Evolutionary conservation across 208 protist species (phyloP), one percentile per base, ranked within the genome.

Genomic region (Jaenimonas drosophilae): DNA sequence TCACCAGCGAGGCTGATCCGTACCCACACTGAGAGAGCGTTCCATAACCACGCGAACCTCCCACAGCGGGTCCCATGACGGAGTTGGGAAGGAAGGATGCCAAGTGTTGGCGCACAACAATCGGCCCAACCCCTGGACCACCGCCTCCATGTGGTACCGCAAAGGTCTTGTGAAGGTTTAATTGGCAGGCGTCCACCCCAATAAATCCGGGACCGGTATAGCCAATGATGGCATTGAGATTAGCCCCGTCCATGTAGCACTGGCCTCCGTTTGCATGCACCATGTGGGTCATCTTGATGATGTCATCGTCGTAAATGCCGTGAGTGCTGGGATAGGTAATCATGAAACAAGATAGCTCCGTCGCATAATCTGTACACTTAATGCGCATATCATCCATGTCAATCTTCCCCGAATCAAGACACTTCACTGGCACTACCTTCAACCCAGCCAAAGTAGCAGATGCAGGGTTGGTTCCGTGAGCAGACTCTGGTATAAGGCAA

Each of bases 161-260:
- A 75, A 99, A 98, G n/a, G 97, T 99, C 78, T 99, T 99, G 88
- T 99, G 97, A 26, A 99, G 73, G 76, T 99, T 99, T 28, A 99
- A 74, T 58, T 99, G 97, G 67, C 94, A 98, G 16, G 98, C 97
- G 63, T 99, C 97, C 0, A 95, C 96, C 33, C 96, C 96, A 51
- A 97, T 87, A 56, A 94, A 86, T 49, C 91, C 96, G n/a, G 97
- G 97, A 16, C 78, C 70, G 24, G 76, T 95, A 39, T 97, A 86
- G 30, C 92, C 96, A 5, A 97, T 83, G 46, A 96, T 90, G 19
- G 97, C 97, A 65, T 99, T 99, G 62, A 99, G 81, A 81, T 99
- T 99, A 20, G 97, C 97, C 20, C 97, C 97, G 54, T 99, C 97
- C 71, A 98, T 96, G 64, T 98, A 98, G 30, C 98, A 96, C 58